These are phyloP conservation scores for Neoarthrinium moseri DNA, from an alignment of 2,329 filamentous ascomycete genomes.

Conservation along the genomic window DNA sequence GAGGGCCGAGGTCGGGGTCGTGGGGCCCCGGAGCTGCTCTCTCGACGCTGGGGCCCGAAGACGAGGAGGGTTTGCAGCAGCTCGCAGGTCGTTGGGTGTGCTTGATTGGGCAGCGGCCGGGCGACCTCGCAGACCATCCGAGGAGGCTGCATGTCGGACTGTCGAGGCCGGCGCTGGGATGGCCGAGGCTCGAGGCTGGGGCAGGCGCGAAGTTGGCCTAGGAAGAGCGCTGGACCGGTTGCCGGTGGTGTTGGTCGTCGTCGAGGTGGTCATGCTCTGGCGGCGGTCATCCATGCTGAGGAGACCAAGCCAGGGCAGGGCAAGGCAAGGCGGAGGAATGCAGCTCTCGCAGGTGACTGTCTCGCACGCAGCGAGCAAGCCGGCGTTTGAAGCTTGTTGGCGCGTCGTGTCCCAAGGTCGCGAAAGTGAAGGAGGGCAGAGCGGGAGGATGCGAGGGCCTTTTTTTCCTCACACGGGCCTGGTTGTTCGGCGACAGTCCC, in stretches of 20 bases:
- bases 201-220: conserved; percentile 29
- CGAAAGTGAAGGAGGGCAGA: too few relatives aligned
- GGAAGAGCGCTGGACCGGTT: conserved; percentile 23
- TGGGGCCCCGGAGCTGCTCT: conserved; percentile 20
- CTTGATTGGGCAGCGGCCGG: conserved; percentile 15
- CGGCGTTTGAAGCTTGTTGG: too few relatives aligned
- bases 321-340: too few relatives aligned
- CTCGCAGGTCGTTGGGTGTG: conserved; percentile 12
- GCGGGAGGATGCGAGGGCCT: too few relatives aligned
- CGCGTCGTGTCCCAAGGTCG: too few relatives aligned
- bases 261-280: conserved; percentile 11
- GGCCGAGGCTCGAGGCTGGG: conserved; percentile 24
- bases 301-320: too few relatives aligned
- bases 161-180: conserved; percentile 13
- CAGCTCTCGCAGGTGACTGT: too few relatives aligned
- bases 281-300: conserved; percentile 27
- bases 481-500: too few relatives aligned
- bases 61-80: conserved; percentile 14
- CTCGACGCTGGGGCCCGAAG: conserved; percentile 23
- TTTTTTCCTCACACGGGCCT: too few relatives aligned
- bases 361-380: too few relatives aligned
- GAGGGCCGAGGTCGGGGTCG: conserved; percentile 16
- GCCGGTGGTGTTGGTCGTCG: conserved; percentile 11
- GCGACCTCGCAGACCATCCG: conserved; percentile 13
- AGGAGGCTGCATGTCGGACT: conserved; percentile 15